Percentiles rank a stretch among this genome's conserved stretches.
phyloP scores from a whole-genome alignment of 768 basidiomycete genomes.

The Collybiopsis luxurians region DNA sequence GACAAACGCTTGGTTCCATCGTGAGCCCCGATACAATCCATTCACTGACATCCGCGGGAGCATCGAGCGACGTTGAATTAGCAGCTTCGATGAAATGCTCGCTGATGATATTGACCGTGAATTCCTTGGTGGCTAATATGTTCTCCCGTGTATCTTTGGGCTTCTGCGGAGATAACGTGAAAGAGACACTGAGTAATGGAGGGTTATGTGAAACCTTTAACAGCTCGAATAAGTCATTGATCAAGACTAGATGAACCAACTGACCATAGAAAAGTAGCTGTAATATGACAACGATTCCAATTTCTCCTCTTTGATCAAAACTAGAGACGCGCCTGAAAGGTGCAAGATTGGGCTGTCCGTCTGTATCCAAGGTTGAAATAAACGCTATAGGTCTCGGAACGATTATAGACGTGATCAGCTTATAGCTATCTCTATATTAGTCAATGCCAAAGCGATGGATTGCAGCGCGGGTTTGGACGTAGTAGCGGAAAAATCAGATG shows the following conservation, averaged over 20 bases:
- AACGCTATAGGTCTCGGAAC: slow-evolving; percentile 69
- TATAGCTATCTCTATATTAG: slow-evolving; percentile 44
- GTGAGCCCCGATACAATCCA: slow-evolving; percentile 63
- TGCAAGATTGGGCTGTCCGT: slow-evolving; percentile 58
- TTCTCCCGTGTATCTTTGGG: slow-evolving; percentile 66
- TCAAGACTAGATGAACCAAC: slow-evolving; percentile 14
- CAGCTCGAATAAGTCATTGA: slow-evolving; percentile 8
- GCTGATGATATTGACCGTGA: slow-evolving; percentile 71
- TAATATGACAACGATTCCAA: not conserved
- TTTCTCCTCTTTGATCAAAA: not conserved
- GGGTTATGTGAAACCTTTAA: slow-evolving; percentile 59
- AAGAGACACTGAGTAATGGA: slow-evolving; percentile 62
- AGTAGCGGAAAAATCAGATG: no score
- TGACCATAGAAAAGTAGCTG: slow-evolving; percentile 64
- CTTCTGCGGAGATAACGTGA: slow-evolving; percentile 39
- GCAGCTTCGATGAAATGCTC: slow-evolving; percentile 60
- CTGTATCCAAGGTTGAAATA: slow-evolving; percentile 53
- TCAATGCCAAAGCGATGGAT: no score
- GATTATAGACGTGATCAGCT: slow-evolving; percentile 54
- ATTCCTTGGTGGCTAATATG: slow-evolving; percentile 61
- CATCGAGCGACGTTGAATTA: slow-evolving; percentile 53
- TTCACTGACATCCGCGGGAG: slow-evolving; percentile 50
- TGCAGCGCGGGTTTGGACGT: no score
- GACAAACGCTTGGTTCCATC: slow-evolving; percentile 48
- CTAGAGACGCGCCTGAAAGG: slow-evolving; percentile 52